Percentiles rank a stretch among this genome's conserved stretches.
These are phyloP conservation scores for Castanea crenata DNA, from an alignment of 306 rosid genomes.

Conservation along the genomic window DNA sequence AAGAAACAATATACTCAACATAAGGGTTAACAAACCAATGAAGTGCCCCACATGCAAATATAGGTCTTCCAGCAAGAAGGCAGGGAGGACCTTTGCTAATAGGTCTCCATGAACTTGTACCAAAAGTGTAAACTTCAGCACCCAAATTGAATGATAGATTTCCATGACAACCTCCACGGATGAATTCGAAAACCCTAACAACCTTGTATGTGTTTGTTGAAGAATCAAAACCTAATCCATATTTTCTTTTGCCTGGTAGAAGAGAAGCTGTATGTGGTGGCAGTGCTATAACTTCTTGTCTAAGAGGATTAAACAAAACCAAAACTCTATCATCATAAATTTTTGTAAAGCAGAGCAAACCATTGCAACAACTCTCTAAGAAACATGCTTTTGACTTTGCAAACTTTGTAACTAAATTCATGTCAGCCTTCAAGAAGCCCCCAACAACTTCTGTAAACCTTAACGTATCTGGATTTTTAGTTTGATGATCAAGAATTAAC, in stretches of 20 bases:
- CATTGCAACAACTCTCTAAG: not conserved
- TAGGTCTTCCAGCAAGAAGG: not conserved
- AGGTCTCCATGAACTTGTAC: not conserved
- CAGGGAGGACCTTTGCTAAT: not conserved
- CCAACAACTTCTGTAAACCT: not conserved
- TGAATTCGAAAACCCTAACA: not conserved
- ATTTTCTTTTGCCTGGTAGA: not conserved
- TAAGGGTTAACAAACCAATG: not conserved
- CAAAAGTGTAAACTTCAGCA: not conserved
- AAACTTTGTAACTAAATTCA: not conserved
- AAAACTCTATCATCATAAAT: not conserved
- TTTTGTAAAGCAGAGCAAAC: constrained; percentile 1
- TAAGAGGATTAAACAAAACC: not conserved
- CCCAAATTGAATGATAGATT: not conserved
- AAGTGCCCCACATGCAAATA: not conserved
- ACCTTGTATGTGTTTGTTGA: not conserved
- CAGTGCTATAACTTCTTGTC: not conserved
- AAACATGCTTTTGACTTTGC: not conserved
- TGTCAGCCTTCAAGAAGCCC: not conserved
- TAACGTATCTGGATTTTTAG: not conserved
- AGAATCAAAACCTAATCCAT: not conserved
- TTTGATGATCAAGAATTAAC: not conserved
- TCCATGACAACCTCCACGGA: not conserved
- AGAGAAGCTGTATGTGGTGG: not conserved
- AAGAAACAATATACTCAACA: not conserved